Evolutionary conservation across 805 yeast species (phyloP), one percentile per base, ranked within the genome.

Genomic region (Lachancea nothofagi): DNA sequence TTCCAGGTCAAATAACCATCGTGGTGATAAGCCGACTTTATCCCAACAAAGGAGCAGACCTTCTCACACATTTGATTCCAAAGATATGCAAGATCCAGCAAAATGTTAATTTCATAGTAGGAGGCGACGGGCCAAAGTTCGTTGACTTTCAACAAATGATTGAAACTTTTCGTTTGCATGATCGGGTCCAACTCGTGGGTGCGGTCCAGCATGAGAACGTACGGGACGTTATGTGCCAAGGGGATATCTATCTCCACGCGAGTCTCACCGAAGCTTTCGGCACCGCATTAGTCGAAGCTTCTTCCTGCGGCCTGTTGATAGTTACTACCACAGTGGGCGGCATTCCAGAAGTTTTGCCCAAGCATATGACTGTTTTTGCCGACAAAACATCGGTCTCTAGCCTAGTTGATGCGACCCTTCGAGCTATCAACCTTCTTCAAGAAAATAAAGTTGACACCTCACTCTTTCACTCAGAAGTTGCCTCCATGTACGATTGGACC

Each of bases 291-390:
- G 96, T 93, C 0, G 99, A 93, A 58, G 99, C 99, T 0, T 98
- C 97, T 0, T 83, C 95, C 1, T 93, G 97, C 67, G 97, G 97
- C 0, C 61, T 93, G 26, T 70, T 85, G 14, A 96, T 93, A 2
- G 98, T 93, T 0, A 88, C 97, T 0, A 93, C 99, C 0, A 78
- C 79, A 42, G 98, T 93, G 0, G 99, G 99, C 9, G 99, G 98
- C 4, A 89, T 93, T 28, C 97, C 97, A 0, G 99, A 93, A 56
- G 97, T 93, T 3, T 63, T 93, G 27, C 99, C 98, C 0, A 71
- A 72, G 18, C 84, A 88, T 53, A 93, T 93, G 97, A 88, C 95
- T 1, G 82, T 83, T 1, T 93, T 84, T 61, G 89, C 97, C 0
- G 72, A 79, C 12, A 95, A 97, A 0, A 59, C 64, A 1, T 84